Conservation (phyloP, 805 yeast genomes). For the Saccharomycopsis sp. region DNA sequence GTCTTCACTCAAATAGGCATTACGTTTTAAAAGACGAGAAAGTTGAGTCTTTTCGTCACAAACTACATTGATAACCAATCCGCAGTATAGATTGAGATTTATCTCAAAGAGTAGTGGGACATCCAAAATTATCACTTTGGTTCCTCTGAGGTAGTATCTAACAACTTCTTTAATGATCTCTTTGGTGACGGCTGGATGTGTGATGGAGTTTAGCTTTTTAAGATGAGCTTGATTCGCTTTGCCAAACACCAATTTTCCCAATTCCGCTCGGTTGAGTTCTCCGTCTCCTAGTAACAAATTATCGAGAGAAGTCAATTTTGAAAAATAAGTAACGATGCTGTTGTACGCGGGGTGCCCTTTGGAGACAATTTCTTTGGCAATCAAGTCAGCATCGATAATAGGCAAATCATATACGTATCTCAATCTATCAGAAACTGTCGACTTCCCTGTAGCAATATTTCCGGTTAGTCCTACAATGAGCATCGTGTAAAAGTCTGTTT, state of each 20-base stretch:
- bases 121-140: slow-evolving; percentile 66
- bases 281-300: slow-evolving; percentile 36
- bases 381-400: slow-evolving; percentile 82
- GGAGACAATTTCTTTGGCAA: slow-evolving; percentile 78
- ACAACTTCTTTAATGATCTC: slow-evolving; percentile 56
- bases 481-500: slow-evolving; percentile 38
- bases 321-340: slow-evolving; percentile 55
- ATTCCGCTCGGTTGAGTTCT: slow-evolving; percentile 57
- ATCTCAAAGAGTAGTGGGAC: slow-evolving; percentile 88
- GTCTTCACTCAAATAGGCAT: slow-evolving; percentile 53
- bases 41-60: slow-evolving; percentile 53
- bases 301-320: slow-evolving; percentile 16
- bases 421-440: slow-evolving; percentile 71
- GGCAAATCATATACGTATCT: slow-evolving; percentile 44
- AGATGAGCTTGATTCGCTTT: slow-evolving; percentile 51
- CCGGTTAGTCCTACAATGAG: slow-evolving; percentile 93
- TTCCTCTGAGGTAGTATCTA: slow-evolving; percentile 49
- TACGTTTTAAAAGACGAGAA: slow-evolving; percentile 56
- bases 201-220: slow-evolving; percentile 56
- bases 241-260: slow-evolving; percentile 71
- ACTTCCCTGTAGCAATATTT: slow-evolving; percentile 95
- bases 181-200: slow-evolving; percentile 76
- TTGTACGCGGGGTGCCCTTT: slow-evolving; percentile 73
- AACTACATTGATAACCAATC: slow-evolving; percentile 58
- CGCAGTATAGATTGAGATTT: slow-evolving; percentile 64